Evolutionary conservation across 305 asterid species (phyloP).

Genomic region (Rubia tinctorum): DNA sequence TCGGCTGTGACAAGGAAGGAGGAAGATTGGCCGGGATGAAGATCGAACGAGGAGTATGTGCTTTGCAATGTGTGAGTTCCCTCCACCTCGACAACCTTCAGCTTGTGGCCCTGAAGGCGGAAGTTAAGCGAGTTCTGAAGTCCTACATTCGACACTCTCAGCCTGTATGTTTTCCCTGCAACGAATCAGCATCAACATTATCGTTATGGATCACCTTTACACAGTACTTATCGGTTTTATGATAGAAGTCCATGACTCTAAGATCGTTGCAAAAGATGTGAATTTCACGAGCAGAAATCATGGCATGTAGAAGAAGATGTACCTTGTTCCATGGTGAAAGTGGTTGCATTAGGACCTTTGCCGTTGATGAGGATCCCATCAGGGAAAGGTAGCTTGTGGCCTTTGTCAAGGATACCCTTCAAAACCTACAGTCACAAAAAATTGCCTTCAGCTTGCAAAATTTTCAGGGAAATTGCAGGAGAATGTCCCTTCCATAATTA

Average conservation of each 20-base stretch:
- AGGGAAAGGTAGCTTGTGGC: conserved; percentile 67
- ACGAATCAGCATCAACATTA: conserved; percentile 1
- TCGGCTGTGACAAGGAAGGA: conserved; percentile 83
- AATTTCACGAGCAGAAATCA: background rate
- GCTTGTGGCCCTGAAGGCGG: conserved; percentile 59
- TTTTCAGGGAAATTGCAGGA: background rate
- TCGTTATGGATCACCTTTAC: too few relatives aligned
- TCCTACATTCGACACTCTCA: conserved; percentile 62
- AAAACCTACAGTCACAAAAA: conserved; percentile 32
- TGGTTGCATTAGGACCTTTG: conserved; percentile 49
- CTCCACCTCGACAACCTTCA: conserved; percentile 82
- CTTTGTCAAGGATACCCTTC: conserved; percentile 59
- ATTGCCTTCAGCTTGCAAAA: background rate
- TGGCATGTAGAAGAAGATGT: background rate
- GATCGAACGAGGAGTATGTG: conserved; percentile 65
- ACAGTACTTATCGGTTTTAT: too few relatives aligned
- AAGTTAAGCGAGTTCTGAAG: conserved; percentile 52
- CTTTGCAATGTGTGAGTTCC: conserved; percentile 84
- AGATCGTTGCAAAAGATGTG: too few relatives aligned
- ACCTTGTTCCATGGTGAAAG: conserved; percentile 69
- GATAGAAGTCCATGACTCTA: too few relatives aligned
- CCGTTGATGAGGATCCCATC: conserved; percentile 91
- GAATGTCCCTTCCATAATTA: background rate
- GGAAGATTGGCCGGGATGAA: conserved; percentile 82
- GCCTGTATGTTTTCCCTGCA: conserved; percentile 56